Percentiles rank a stretch among this genome's conserved stretches.
Conservation (phyloP, 805 yeast genomes). For the Maudiozyma saulgeensis region DNA sequence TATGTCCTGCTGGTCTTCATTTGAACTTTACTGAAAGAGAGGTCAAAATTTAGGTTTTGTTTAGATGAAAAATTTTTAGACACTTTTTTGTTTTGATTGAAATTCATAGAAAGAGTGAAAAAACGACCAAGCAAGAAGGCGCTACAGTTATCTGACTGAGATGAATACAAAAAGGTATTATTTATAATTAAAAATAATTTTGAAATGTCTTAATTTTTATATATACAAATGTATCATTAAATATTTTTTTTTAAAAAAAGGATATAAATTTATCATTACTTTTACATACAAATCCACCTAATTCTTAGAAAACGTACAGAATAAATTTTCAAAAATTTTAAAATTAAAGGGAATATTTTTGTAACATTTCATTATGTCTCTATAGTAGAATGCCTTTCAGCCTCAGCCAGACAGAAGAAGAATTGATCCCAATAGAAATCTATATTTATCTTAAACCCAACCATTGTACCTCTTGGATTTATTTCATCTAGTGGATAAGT, state of each 20-base stretch:
- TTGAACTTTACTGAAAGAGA: conserved; percentile 15
- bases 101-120: too few species aligned
- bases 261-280: too few species aligned
- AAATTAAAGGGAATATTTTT: neutral
- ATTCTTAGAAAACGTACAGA: too few species aligned
- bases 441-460: conserved; percentile 34
- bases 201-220: too few species aligned
- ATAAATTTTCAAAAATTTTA: neutral
- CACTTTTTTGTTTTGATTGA: too few species aligned
- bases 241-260: too few species aligned
- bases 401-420: conserved; percentile 30
- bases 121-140: too few species aligned
- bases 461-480: conserved; percentile 30
- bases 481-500: conserved; percentile 16
- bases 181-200: too few species aligned
- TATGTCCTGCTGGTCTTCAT: conserved; percentile 37
- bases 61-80: neutral
- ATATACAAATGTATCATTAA: too few species aligned
- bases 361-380: conserved; percentile 1
- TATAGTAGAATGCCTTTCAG: conserved; percentile 27
- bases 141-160: too few species aligned
- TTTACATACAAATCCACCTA: too few species aligned
- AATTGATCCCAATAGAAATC: conserved; percentile 39
- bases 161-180: too few species aligned
- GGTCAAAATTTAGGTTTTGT: neutral